A percentile compares a stretch with the other conserved stretches of the same genome.
phyloP scores from a whole-genome alignment of 352 stramenopile genomes.

The Pythium dissimile region DNA sequence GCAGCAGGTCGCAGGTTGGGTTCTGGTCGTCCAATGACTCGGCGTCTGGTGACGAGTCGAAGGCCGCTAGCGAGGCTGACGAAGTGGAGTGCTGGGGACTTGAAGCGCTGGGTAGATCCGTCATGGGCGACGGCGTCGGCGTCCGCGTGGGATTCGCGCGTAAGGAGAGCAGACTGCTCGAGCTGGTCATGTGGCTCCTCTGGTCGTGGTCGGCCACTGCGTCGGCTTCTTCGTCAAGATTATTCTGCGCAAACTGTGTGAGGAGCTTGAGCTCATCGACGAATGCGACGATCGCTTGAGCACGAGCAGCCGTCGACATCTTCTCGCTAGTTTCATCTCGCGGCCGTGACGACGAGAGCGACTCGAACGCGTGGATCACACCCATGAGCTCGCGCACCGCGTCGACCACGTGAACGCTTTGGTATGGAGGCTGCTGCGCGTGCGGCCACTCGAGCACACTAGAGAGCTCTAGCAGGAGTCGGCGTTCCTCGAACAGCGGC shows the following conservation, averaged over 20 bases:
- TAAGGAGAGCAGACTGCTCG: conserved; percentile 31
- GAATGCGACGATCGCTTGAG: conserved; percentile 40
- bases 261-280: conserved; percentile 56
- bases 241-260: conserved; percentile 54
- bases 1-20: conserved; percentile 3
- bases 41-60: too few relatives aligned
- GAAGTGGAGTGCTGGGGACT: background rate
- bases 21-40: too few relatives aligned
- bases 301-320: background rate
- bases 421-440: background rate
- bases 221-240: conserved; percentile 48
- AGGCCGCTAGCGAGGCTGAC: too few relatives aligned
- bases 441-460: conserved; percentile 1
- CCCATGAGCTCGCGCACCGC: conserved; percentile 15
- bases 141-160: conserved; percentile 26
- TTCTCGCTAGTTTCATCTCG: background rate
- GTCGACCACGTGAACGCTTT: conserved; percentile 13
- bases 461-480: conserved; percentile 2
- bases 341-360: conserved; percentile 2
- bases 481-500: conserved; percentile 5
- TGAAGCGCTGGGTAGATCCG: background rate
- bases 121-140: conserved; percentile 29
- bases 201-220: background rate
- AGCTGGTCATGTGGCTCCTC: conserved; percentile 45
- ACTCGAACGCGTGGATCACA: conserved; percentile 15